phyloP scores from a whole-genome alignment of 2,329 filamentous ascomycete genomes.

The Fusarium coffeatum region DNA sequence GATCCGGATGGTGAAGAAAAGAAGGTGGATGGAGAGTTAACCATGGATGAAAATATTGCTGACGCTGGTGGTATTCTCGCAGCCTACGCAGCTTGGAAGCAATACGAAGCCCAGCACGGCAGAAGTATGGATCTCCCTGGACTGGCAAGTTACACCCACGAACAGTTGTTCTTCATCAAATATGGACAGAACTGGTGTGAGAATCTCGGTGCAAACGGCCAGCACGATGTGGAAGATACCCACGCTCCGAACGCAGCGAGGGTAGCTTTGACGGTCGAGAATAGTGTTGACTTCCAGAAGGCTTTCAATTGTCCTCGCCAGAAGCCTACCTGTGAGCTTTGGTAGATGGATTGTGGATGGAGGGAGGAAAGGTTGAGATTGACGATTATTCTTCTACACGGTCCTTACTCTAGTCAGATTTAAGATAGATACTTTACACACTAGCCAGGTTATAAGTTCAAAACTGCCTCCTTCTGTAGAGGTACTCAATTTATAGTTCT shows the following conservation, averaged over 20 bases:
- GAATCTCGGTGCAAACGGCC: constrained; percentile 51
- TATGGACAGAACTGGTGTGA: constrained; percentile 75
- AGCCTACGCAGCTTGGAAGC: constrained; percentile 74
- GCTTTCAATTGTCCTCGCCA: constrained; percentile 73
- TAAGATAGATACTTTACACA: background rate
- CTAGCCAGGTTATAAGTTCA: background rate
- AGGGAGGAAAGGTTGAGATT: background rate
- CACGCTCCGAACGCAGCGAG: constrained; percentile 74
- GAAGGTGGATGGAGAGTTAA: constrained; percentile 71
- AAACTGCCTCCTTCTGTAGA: background rate
- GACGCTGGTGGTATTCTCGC: constrained; percentile 75
- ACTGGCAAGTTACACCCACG: constrained; percentile 70
- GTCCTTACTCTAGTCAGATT: rapidly evolving
- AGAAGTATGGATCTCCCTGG: constrained; percentile 68
- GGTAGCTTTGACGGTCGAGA: constrained; percentile 72
- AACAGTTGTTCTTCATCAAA: constrained; percentile 76
- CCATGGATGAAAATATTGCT: constrained; percentile 76
- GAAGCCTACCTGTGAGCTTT: constrained; percentile 76
- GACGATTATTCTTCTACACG: background rate
- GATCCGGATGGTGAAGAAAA: constrained; percentile 66
- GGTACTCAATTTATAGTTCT: constrained; percentile 19
- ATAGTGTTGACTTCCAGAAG: constrained; percentile 75
- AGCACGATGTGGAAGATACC: constrained; percentile 61
- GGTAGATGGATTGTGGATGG: constrained; percentile 56
- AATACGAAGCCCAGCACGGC: constrained; percentile 59